phyloP scores from a whole-genome alignment of 2,329 filamentous ascomycete species.

The Arthrobotrys megalospora region DNA sequence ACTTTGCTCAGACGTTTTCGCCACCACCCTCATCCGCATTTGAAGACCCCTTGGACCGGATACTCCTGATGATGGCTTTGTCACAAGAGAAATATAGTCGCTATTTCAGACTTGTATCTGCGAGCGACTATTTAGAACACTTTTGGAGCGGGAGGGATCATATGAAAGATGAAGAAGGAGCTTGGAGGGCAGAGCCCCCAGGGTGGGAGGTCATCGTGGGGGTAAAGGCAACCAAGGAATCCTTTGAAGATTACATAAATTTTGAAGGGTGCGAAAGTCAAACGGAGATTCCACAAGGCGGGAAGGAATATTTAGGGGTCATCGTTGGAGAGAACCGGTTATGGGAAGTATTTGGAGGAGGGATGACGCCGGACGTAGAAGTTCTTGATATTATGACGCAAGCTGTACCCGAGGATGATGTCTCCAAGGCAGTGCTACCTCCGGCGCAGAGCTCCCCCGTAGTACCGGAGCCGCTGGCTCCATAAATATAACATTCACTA shows the following conservation, averaged over 20 bases:
- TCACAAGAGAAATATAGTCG: conserved; percentile 33
- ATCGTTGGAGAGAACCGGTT: conserved; percentile 40
- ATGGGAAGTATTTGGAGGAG: conserved; percentile 50
- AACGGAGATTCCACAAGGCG: neutral
- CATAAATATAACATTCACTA: no score
- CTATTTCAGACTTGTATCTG: conserved; percentile 61
- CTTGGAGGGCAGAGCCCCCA: conserved; percentile 38
- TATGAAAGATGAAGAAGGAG: conserved; percentile 58
- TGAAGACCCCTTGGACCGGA: conserved; percentile 30
- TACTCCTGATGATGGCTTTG: conserved; percentile 29
- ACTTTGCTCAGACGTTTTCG: conserved; percentile 62
- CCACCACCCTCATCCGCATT: conserved; percentile 45
- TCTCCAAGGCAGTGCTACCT: neutral
- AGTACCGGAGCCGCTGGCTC: no score
- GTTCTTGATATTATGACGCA: neutral
- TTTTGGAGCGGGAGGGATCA: conserved; percentile 63
- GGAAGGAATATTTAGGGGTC: conserved; percentile 41
- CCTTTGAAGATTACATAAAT: conserved; percentile 49
- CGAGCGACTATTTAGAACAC: conserved; percentile 52
- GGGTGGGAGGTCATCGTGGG: conserved; percentile 39
- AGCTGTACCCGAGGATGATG: neutral
- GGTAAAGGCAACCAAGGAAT: conserved; percentile 23
- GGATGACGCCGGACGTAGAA: conserved; percentile 23
- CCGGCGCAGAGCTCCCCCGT: neutral
- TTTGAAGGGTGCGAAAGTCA: conserved; percentile 20